These are phyloP conservation scores for Prunus fruticosa DNA, from an alignment of 306 rosid species.

Conservation along the genomic window DNA sequence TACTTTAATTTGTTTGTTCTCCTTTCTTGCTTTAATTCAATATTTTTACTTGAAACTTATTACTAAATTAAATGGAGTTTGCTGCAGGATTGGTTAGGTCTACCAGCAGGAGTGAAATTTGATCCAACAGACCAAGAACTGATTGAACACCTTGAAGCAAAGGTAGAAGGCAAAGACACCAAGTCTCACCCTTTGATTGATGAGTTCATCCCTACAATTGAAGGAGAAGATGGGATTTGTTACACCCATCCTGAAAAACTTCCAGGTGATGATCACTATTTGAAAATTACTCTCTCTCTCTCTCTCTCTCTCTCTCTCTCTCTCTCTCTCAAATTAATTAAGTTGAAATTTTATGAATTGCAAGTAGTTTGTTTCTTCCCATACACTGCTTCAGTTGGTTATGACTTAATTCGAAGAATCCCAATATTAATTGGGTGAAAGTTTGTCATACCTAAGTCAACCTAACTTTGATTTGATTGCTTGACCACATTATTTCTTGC, in stretches of 20 bases:
- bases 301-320: conserved; percentile 4
- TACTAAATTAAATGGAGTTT: not conserved
- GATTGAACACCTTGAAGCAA: conserved; percentile 96
- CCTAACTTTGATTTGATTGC: conserved; percentile 47
- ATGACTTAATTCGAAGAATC: conserved; percentile 16
- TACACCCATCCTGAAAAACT: conserved; percentile 99
- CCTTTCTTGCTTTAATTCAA: conserved; percentile 3
- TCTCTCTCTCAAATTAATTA: not conserved
- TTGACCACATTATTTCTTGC: not conserved
- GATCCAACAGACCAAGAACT: conserved; percentile 99
- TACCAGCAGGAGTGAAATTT: conserved; percentile 98
- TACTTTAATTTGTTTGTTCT: conserved; percentile 18
- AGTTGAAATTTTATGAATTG: not conserved
- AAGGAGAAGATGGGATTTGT: conserved; percentile 99
- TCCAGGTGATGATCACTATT: conserved; percentile 50
- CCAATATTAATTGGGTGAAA: not conserved
- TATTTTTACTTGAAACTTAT: not conserved
- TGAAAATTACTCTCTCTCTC: not conserved
- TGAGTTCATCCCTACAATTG: conserved; percentile 94
- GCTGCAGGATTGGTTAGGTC: conserved; percentile 91
- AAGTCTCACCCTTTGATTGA: conserved; percentile 97
- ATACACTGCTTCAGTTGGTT: conserved; percentile 11
- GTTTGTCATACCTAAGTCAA: conserved; percentile 59
- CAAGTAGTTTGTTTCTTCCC: not conserved
- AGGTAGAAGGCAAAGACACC: conserved; percentile 73